These are phyloP conservation scores for Magnolia sinica DNA, from an alignment of 164 flowering plant genomes.

Conservation along the genomic window DNA sequence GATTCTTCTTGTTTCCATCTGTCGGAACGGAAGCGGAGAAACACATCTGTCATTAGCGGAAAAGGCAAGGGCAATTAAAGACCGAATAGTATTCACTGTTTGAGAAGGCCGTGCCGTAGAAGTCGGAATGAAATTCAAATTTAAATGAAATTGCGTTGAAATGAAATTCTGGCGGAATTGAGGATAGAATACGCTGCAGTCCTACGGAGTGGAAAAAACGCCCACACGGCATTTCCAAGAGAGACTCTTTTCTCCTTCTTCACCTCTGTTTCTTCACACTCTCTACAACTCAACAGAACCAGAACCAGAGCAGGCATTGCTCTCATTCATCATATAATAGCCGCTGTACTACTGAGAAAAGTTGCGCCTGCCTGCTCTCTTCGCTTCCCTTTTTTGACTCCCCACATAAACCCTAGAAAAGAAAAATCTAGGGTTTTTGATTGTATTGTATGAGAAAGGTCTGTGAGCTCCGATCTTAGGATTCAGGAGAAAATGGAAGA, in stretches of 20 bases:
- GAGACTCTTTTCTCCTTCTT: neutral
- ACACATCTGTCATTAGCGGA: neutral
- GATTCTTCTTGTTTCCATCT: too few species aligned
- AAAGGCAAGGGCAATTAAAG: neutral
- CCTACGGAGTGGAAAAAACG: neutral
- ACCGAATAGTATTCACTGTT: neutral
- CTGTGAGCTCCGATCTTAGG: neutral
- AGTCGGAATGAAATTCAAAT: constrained; percentile 34
- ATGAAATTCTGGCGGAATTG: neutral
- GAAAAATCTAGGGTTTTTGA: neutral
- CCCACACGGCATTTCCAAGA: neutral
- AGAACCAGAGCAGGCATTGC: neutral
- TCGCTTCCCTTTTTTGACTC: neutral
- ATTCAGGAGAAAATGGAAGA: constrained; percentile 44
- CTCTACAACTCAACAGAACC: neutral
- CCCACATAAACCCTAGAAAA: too few species aligned
- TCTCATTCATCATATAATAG: neutral
- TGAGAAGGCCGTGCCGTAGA: neutral
- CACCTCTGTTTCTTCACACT: neutral
- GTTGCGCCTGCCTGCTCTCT: neutral
- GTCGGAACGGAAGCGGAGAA: too few species aligned
- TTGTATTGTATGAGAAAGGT: neutral
- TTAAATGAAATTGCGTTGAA: constrained; percentile 4
- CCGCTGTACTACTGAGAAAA: neutral
- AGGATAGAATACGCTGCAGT: neutral